Evolutionary conservation across 345 rosid species (phyloP), one percentile per base, ranked within the genome.

Genomic region (Melaleuca quinquenervia): DNA sequence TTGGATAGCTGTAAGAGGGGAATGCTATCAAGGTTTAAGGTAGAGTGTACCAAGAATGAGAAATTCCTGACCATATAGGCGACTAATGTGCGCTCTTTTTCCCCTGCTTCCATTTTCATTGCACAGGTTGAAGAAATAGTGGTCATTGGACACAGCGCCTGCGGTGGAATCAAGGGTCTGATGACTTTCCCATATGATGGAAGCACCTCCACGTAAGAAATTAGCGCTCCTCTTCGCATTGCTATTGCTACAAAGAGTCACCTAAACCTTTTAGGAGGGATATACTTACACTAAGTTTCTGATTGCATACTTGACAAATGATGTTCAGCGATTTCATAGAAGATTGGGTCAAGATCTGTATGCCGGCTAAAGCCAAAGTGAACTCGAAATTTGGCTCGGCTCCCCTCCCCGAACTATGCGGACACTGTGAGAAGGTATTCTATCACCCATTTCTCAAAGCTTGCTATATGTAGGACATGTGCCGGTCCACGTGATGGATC

Each of bases 101-200:
- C 13, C 48, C 78, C 78, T 70, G 78, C 78, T 70, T 70, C 45
- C 78, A 32, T 32, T 70, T 84, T 45, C 64, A 29, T 3, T 32
- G 85, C 41, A 52, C 93, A 96, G 99, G 99, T 97, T 48, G 88
- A 89, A 76, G 90, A 94, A 92, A 97, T 96, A 74, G 95, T 97
- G 82, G 94, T 97, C 52, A 95, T 97, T 56, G 98, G 99, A 0
- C 99, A 97, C 94, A 95, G 99, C 75, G 89, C 90, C 87, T 97
- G 99, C 84, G 99, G 99, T 88, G 99, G 99, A 36, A 97, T 97
- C 86, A 96, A 97, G 91, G 99, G 98, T 24, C 96, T 97, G 62
- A 95, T 97, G 99, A 91, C 98, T 55, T 92, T 95, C 94, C 89
- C 95, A 16, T 90, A 54, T 53, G 98, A 97, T 60, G 98, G 98